These are phyloP conservation scores for Tricholoma hemisulphureum DNA, from an alignment of 768 basidiomycete genomes.

Conservation along the genomic window DNA sequence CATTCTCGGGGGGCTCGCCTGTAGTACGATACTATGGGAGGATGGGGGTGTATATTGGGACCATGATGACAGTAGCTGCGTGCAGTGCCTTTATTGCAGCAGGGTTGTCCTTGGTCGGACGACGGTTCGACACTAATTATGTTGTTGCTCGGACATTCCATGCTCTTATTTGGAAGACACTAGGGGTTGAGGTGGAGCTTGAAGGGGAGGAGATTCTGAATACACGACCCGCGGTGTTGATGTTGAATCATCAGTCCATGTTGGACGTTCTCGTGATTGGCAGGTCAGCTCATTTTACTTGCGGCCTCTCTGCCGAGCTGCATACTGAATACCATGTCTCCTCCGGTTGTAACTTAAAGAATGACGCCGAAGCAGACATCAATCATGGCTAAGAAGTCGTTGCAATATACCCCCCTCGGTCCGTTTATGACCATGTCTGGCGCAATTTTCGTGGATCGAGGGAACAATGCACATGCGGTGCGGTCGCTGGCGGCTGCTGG, in stretches of 20 bases:
- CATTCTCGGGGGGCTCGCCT: constrained; percentile 54
- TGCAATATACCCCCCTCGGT: constrained; percentile 85
- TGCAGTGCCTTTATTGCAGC: constrained; percentile 70
- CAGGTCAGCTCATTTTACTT: constrained; percentile 47
- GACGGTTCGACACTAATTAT: constrained; percentile 76
- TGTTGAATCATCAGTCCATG: constrained; percentile 94
- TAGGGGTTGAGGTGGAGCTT: constrained; percentile 71
- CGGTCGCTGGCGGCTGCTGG: constrained; percentile 76
- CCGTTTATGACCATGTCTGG: constrained; percentile 89
- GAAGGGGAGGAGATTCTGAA: constrained; percentile 84
- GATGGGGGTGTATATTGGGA: constrained; percentile 66
- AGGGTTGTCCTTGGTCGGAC: constrained; percentile 63
- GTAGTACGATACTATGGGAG: constrained; percentile 71
- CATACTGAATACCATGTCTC: not conserved
- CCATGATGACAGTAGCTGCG: constrained; percentile 66
- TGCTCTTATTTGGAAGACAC: constrained; percentile 52
- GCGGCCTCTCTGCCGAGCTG: not conserved
- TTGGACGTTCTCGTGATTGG: constrained; percentile 82
- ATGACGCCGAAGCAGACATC: constrained; percentile 79
- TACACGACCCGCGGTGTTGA: constrained; percentile 68
- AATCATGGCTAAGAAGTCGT: constrained; percentile 91
- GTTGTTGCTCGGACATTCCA: constrained; percentile 86
- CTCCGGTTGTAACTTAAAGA: constrained; percentile 35
- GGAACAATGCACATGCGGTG: constrained; percentile 72
- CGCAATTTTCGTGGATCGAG: constrained; percentile 88